A percentile compares a stretch with the other conserved stretches of the same genome.
These are phyloP conservation scores for Rhododendron ferrugineum DNA, from an alignment of 148 eudicot genomes.

Conservation along the genomic window DNA sequence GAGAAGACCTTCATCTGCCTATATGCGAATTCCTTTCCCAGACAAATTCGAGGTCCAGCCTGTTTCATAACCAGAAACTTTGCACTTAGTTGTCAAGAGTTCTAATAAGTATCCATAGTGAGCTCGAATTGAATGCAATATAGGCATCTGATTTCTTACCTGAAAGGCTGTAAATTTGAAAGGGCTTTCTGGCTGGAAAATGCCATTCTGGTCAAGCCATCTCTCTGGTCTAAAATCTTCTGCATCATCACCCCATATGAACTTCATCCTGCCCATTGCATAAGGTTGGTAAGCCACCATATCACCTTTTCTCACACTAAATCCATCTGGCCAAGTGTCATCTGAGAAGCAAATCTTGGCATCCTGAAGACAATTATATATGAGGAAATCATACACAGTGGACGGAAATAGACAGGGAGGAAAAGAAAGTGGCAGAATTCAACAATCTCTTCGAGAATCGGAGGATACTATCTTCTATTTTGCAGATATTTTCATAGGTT, in stretches of 20 bases:
- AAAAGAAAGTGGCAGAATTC: background rate
- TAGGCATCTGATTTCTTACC: constrained; percentile 17
- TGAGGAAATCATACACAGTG: background rate
- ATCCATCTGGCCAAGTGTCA: constrained; percentile 76
- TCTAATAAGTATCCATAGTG: background rate
- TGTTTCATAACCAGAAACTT: constrained; percentile 12
- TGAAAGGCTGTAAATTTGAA: constrained; percentile 83
- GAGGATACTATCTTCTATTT: background rate
- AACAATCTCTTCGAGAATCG: background rate
- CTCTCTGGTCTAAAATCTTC: constrained; percentile 62
- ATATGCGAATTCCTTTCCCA: constrained; percentile 67
- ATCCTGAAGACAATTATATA: constrained; percentile 29
- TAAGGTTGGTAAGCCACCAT: constrained; percentile 63
- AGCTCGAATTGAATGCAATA: background rate
- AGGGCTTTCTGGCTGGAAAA: constrained; percentile 61
- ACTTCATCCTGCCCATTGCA: constrained; percentile 85
- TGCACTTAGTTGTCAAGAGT: background rate
- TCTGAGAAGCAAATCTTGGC: constrained; percentile 58
- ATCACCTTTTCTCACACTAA: constrained; percentile 66
- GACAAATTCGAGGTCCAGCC: constrained; percentile 59
- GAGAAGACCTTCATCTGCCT: constrained; percentile 71
- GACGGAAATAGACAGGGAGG: background rate
- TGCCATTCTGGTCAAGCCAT: constrained; percentile 70
- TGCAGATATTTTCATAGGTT: background rate
- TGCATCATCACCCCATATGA: constrained; percentile 80